These are phyloP conservation scores for Eutrema heterophyllum DNA, from an alignment of 345 rosid genomes.

Conservation along the genomic window DNA sequence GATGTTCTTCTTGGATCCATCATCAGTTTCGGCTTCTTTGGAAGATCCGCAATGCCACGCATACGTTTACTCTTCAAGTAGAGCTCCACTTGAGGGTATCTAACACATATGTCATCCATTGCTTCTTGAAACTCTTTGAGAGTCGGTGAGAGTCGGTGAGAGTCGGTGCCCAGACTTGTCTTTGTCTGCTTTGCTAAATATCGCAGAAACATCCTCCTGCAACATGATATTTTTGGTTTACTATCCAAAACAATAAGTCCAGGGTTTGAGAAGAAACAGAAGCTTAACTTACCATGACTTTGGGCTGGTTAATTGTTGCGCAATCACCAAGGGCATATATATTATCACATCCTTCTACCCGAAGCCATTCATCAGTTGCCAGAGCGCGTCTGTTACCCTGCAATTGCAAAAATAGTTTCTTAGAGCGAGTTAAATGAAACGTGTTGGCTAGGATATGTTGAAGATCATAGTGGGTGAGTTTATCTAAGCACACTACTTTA, in stretches of 20 bases:
- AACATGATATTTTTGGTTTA: neutral
- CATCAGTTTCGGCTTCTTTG: constrained; percentile 60
- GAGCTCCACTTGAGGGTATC: constrained; percentile 89
- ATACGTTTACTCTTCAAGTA: constrained; percentile 72
- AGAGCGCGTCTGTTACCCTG: constrained; percentile 86
- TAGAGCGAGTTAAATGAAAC: neutral
- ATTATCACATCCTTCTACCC: constrained; percentile 66
- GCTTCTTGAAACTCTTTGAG: constrained; percentile 73
- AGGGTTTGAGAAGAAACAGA: neutral
- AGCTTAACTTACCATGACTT: constrained; percentile 72
- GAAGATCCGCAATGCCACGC: constrained; percentile 56
- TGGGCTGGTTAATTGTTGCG: constrained; percentile 93
- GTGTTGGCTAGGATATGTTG: neutral
- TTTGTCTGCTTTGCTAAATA: constrained; percentile 77
- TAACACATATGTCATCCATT: constrained; percentile 61
- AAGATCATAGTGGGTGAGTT: neutral
- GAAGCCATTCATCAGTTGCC: constrained; percentile 97
- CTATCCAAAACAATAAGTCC: neutral
- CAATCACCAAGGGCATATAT: constrained; percentile 96
- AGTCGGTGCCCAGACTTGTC: constrained; percentile 93
- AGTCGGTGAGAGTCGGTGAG: too few relatives aligned
- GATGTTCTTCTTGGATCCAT: constrained; percentile 49
- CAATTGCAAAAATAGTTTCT: neutral
- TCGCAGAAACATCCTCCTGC: constrained; percentile 74
- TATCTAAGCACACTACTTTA: constrained; percentile 24